Base-by-base conservation (phyloP, 2,329 filamentous ascomycete species). In the Arthrobotrys entomopaga region DNA sequence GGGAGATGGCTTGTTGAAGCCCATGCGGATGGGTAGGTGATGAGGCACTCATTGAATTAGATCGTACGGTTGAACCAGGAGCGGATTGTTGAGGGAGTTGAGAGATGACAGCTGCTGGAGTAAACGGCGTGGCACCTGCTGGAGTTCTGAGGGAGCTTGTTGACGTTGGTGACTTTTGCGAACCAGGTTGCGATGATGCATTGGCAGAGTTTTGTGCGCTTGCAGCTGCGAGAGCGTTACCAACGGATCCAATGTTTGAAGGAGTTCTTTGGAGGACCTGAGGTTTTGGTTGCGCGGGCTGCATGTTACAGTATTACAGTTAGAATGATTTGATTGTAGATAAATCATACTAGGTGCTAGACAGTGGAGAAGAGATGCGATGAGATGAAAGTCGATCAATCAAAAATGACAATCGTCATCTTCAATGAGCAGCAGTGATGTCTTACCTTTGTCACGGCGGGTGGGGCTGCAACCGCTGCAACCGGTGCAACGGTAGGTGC, bases 1-100 rank as follows among this genome's bases (percentile, higher is more conserved):
- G 76, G 86, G 82, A n/a, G 84, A 85, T 49, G 82, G 84, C 15
- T 84, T 83, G 78, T 86, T 84, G 26, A 82, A 84, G 29, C 86
- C 82, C 82, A 2, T 83, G 82, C 16, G 81, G 81, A 64, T 86
- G 85, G 0, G 84, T 85, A 20, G 85, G 85, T 6, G 85, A 85
- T 65, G 84, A 83, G 46, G 81, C 81, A 0, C 82, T 82, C 20
- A 81, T 80, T 72, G 84, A 77, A 46, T 83, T 81, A 61, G 77
- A 76, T 2, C 79, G 78, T 0, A 82, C 76, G 40, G 79, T 78
- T 4, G 82, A 80, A 11, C 83, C 81, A 42, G 86, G 80, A 2
- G 82, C 81, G 0, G 85, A 84, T 75, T 87, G 87, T 52, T 85
- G 82, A 7, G 85, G 84, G 1, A 82, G 81, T 2, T 72, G 67